Evolutionary conservation across 208 protist genomes (phyloP).

Genomic region (Naegleria gruberi): DNA sequence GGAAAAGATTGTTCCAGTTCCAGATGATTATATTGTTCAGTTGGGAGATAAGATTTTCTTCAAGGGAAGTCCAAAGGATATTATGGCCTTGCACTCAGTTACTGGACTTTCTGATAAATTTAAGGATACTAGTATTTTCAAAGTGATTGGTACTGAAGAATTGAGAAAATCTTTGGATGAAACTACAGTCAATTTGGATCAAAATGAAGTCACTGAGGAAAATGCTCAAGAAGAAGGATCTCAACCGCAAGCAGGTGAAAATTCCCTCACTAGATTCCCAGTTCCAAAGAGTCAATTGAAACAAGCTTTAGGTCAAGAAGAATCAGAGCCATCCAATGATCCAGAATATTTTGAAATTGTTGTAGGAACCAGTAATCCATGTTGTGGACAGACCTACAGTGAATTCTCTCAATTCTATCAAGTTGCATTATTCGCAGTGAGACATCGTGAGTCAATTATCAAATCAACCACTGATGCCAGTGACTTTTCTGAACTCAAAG

Average conservation of each 20-base stretch:
- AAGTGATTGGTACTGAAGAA: background rate
- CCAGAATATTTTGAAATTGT: background rate
- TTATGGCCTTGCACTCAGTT: background rate
- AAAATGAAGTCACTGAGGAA: background rate
- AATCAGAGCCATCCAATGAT: background rate
- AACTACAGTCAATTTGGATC: background rate
- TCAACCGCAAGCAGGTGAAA: background rate
- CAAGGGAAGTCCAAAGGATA: background rate
- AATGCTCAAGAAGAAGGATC: background rate
- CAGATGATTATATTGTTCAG: background rate
- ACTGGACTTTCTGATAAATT: background rate
- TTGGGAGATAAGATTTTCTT: background rate
- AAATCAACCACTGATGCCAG: background rate
- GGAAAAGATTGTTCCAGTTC: background rate
- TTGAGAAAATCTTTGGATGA: background rate
- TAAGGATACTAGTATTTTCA: background rate
- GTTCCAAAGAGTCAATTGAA: background rate
- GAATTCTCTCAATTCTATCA: background rate
- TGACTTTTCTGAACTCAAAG: background rate
- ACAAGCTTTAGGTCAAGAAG: background rate
- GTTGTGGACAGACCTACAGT: background rate
- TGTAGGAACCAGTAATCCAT: background rate
- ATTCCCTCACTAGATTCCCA: no score
- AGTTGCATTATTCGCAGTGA: background rate
- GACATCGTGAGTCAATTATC: background rate